phyloP scores from a whole-genome alignment of 139 green algal species.

The Gonium pectorale region DNA sequence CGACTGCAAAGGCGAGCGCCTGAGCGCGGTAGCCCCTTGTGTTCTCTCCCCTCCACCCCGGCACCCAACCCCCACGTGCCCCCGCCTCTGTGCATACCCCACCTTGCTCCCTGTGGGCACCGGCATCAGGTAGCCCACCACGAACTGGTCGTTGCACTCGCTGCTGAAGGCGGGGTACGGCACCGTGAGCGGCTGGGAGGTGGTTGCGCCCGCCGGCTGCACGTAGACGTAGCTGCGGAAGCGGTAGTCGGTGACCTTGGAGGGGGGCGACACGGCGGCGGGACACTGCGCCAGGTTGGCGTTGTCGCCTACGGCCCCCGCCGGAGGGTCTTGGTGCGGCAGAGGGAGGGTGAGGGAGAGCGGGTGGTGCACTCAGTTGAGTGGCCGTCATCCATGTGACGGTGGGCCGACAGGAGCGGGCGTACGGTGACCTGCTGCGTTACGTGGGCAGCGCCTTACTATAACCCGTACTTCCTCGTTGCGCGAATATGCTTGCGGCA shows the following conservation, averaged over 20 bases:
- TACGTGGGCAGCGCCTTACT: too few species aligned
- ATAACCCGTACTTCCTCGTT: too few species aligned
- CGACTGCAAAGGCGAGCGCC: too few species aligned
- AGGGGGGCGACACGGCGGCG: neutral
- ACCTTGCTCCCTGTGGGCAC: slow-evolving; percentile 35
- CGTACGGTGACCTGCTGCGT: too few species aligned
- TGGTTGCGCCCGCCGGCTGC: neutral
- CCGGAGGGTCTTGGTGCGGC: slow-evolving; percentile 51
- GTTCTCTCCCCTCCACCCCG: neutral
- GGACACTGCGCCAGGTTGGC: slow-evolving; percentile 44
- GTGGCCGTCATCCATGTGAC: too few species aligned
- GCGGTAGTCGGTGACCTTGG: slow-evolving; percentile 4
- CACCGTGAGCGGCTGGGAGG: slow-evolving; percentile 40
- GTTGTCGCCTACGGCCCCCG: slow-evolving; percentile 55
- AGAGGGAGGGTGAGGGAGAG: too few species aligned
- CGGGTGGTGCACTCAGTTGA: too few species aligned
- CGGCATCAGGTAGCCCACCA: slow-evolving; percentile 51
- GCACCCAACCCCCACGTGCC: neutral
- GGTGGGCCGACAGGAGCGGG: too few species aligned
- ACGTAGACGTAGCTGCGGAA: slow-evolving; percentile 27
- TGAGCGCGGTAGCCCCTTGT: too few species aligned
- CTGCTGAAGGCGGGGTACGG: slow-evolving; percentile 53
- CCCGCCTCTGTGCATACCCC: neutral
- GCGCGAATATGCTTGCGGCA: too few species aligned
- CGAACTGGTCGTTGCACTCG: slow-evolving; percentile 44